phyloP scores from a whole-genome alignment of 2,329 filamentous ascomycete species.

The Didymella arachidicola region DNA sequence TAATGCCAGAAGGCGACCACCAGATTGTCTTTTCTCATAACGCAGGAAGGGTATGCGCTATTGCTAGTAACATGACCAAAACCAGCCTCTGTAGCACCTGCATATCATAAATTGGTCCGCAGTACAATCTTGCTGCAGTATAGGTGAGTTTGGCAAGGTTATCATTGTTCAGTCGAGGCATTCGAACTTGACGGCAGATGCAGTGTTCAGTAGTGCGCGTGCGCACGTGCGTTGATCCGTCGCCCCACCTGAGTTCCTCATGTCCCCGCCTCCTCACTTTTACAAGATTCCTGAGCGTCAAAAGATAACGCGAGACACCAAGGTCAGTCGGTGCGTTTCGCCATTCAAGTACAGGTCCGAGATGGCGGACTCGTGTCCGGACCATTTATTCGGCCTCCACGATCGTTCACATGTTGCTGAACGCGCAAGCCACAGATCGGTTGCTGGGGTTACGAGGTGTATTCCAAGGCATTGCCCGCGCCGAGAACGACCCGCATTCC shows the following conservation, averaged over 20 bases:
- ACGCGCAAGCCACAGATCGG: conserved; percentile 11
- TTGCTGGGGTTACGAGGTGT: conserved; percentile 22
- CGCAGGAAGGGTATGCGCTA: not conserved
- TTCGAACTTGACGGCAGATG: not conserved
- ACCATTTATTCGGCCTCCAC: conserved; percentile 1
- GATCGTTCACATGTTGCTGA: conserved; percentile 8
- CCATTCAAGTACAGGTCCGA: not conserved
- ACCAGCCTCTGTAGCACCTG: not conserved
- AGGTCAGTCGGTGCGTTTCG: not conserved
- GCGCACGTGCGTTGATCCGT: conserved; percentile 13
- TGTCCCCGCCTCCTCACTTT: conserved; percentile 19
- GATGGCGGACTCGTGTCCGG: not conserved
- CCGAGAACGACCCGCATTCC: conserved; percentile 26
- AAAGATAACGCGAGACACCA: not conserved
- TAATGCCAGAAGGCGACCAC: not conserved
- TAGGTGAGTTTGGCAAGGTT: not conserved
- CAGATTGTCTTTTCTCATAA: not conserved
- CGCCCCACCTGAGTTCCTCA: not conserved
- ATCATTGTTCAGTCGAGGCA: not conserved
- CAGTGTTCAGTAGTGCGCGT: not conserved
- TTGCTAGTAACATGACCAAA: not conserved
- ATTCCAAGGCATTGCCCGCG: conserved; percentile 24
- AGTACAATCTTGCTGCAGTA: not conserved
- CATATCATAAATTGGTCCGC: not conserved
- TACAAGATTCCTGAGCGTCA: not conserved